Percentiles rank a stretch among this genome's conserved stretches.
These are phyloP conservation scores for Alternaria gansuensis DNA, from an alignment of 2,329 filamentous ascomycete genomes.

Conservation along the genomic window DNA sequence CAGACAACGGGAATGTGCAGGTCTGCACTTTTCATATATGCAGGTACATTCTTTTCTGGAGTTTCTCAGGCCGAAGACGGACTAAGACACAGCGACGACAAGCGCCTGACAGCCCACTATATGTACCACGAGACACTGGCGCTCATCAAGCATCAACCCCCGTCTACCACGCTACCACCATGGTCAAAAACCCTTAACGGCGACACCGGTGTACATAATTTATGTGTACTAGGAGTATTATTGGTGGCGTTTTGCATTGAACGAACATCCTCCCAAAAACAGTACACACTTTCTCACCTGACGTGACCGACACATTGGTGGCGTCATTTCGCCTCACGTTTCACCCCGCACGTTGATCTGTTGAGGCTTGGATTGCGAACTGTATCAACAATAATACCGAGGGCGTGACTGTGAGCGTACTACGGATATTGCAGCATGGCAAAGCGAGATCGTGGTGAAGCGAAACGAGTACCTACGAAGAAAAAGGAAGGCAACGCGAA, in stretches of 20 bases:
- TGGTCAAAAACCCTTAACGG: not conserved
- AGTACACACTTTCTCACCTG: slow-evolving; percentile 1
- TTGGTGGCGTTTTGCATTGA: not conserved
- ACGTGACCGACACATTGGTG: slow-evolving; percentile 2
- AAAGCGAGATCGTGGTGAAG: not conserved
- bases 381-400: not conserved
- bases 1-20: not conserved
- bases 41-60: slow-evolving; percentile 7
- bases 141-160: slow-evolving; percentile 4
- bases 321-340: slow-evolving; percentile 8
- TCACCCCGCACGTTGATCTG: not conserved
- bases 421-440: slow-evolving; percentile 1
- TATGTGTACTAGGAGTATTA: not conserved
- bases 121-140: slow-evolving; percentile 2
- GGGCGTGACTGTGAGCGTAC: slow-evolving; percentile 5
- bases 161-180: not conserved
- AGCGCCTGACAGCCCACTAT: slow-evolving; percentile 3
- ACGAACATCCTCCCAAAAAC: not conserved
- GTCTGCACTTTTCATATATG: not conserved
- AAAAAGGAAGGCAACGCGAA: not conserved
- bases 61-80: not conserved
- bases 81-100: slow-evolving; percentile 2
- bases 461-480: not conserved
- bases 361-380: not conserved
- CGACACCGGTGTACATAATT: not conserved